phyloP scores from a whole-genome alignment of 306 rosid genomes.

The Malus sylvestris region DNA sequence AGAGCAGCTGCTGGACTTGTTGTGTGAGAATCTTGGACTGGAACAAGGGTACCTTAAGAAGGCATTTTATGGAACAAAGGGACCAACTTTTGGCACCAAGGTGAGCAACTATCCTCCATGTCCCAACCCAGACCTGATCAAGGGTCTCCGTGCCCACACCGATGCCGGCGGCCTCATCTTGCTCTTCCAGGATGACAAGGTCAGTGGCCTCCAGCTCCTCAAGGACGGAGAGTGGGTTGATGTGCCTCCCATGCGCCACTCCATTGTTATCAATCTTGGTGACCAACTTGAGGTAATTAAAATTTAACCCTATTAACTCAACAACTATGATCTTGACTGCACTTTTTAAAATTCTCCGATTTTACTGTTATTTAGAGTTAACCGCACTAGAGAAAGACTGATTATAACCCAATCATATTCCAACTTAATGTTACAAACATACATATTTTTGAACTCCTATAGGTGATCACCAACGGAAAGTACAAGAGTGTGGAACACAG shows the following conservation, averaged over 20 bases:
- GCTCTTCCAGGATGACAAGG: slow-evolving; percentile 84
- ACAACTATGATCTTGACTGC: not conserved
- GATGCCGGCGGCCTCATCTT: slow-evolving; percentile 91
- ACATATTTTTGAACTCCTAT: not conserved
- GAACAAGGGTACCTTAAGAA: slow-evolving; percentile 74
- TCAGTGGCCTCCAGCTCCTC: slow-evolving; percentile 81
- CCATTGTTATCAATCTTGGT: slow-evolving; percentile 77
- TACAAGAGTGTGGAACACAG: slow-evolving; percentile 91
- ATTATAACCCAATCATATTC: not conserved
- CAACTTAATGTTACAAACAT: not conserved
- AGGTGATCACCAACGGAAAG: slow-evolving; percentile 86
- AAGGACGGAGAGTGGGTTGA: slow-evolving; percentile 76
- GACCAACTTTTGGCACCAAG: slow-evolving; percentile 87
- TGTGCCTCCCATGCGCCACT: slow-evolving; percentile 90
- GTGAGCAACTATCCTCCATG: slow-evolving; percentile 89
- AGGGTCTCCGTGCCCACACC: slow-evolving; percentile 90
- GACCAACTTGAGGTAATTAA: slow-evolving; percentile 79
- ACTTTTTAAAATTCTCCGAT: no score
- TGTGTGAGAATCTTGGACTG: slow-evolving; percentile 85
- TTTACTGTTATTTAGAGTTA: no score
- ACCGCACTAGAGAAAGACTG: no score
- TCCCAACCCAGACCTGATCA: slow-evolving; percentile 73
- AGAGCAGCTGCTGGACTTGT: slow-evolving; percentile 62
- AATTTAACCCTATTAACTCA: not conserved
- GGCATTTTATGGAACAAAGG: slow-evolving; percentile 67